Evolutionary conservation across 768 basidiomycete species (phyloP).

Genomic region (Lactarius hengduanensis): DNA sequence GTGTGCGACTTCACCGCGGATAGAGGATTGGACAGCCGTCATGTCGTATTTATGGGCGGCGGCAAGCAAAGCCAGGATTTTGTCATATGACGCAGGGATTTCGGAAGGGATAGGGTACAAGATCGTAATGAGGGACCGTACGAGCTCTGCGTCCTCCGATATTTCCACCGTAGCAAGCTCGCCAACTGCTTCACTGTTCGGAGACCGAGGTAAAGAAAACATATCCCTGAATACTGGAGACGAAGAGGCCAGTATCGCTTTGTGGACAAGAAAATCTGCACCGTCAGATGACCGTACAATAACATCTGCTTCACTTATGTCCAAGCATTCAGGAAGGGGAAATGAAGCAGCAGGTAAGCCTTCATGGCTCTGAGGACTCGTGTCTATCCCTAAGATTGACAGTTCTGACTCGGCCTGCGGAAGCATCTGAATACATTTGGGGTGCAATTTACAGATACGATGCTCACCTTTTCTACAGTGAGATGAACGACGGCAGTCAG

Average conservation of each 20-base stretch:
- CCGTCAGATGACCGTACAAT: background rate
- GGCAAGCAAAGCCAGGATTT: constrained; percentile 13
- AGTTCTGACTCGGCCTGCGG: background rate
- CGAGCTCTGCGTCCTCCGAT: constrained; percentile 26
- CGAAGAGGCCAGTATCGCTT: constrained; percentile 24
- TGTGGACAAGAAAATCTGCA: background rate
- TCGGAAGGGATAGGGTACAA: constrained; percentile 21
- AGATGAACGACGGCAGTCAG: background rate
- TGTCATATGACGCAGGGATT: background rate
- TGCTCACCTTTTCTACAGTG: background rate
- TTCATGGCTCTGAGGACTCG: background rate
- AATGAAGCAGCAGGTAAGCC: constrained; percentile 8
- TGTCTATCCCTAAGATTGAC: background rate
- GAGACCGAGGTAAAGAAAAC: constrained; percentile 36
- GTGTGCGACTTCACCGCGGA: constrained; percentile 1
- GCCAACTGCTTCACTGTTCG: background rate
- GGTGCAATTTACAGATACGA: background rate
- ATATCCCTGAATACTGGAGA: constrained; percentile 39
- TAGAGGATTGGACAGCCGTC: constrained; percentile 3
- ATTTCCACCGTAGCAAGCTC: constrained; percentile 18
- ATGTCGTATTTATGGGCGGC: constrained; percentile 33
- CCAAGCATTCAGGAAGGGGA: constrained; percentile 31
- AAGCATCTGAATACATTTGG: background rate
- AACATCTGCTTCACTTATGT: background rate
- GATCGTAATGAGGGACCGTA: constrained; percentile 19